Evolutionary conservation across 345 rosid genomes (phyloP).

Genomic region (Murraya paniculata): DNA sequence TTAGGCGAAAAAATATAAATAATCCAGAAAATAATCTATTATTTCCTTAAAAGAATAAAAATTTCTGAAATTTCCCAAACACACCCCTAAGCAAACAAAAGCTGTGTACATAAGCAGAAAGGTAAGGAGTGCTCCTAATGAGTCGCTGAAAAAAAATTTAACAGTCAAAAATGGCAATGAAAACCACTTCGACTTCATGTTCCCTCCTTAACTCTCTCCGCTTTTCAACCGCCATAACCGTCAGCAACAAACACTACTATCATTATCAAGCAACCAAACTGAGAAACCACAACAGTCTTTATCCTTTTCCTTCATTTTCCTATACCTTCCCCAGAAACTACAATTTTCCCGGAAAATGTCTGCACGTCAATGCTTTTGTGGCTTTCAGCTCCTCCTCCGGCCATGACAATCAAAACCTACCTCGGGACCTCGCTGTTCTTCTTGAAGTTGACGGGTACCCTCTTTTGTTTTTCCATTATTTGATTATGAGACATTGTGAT

Average conservation of each 20-base stretch:
- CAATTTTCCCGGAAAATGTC: conserved; percentile 26
- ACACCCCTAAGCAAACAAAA: background rate
- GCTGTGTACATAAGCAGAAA: background rate
- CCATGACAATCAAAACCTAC: conserved; percentile 31
- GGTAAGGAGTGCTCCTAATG: background rate
- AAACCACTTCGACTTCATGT: conserved; percentile 34
- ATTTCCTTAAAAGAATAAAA: too few species aligned
- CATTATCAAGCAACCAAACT: conserved; percentile 6
- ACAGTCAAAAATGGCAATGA: conserved; percentile 27
- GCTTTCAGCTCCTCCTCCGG: conserved; percentile 37
- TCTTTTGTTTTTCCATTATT: background rate
- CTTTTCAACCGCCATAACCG: conserved; percentile 20
- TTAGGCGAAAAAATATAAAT: too few species aligned
- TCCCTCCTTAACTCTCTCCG: conserved; percentile 36
- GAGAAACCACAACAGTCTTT: conserved; percentile 17
- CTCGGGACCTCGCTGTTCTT: conserved; percentile 64
- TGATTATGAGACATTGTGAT: background rate
- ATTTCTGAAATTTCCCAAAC: background rate
- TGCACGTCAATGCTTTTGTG: conserved; percentile 31
- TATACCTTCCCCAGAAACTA: conserved; percentile 26
- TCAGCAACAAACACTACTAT: conserved; percentile 14
- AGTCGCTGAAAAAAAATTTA: background rate
- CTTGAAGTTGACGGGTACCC: conserved; percentile 90
- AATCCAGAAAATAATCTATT: too few species aligned
- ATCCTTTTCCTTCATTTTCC: conserved; percentile 23